These are phyloP conservation scores for Pseudogymnoascus sp. DNA, from an alignment of 2,329 filamentous ascomycete species.

Conservation along the genomic window DNA sequence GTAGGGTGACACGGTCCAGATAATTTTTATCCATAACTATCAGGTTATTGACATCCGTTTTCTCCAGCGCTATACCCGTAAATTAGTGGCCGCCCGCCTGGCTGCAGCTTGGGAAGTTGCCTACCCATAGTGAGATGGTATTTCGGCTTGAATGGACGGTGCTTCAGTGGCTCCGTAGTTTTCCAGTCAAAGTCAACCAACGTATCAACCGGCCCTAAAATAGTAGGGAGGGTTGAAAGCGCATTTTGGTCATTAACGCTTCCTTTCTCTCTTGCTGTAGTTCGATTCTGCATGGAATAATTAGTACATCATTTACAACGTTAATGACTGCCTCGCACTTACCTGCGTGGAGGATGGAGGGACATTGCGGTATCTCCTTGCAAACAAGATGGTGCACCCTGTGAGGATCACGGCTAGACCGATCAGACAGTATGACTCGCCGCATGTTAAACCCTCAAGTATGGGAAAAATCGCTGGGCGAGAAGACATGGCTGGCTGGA, in stretches of 20 bases:
- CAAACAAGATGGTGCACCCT: background rate
- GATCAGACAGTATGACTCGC: background rate
- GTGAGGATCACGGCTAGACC: background rate
- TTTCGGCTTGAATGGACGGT: slow-evolving; percentile 51
- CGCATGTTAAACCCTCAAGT: background rate
- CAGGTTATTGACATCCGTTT: slow-evolving; percentile 42
- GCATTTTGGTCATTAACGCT: background rate
- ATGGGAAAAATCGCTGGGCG: background rate
- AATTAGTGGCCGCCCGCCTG: background rate
- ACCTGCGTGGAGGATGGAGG: background rate
- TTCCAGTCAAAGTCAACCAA: slow-evolving; percentile 42
- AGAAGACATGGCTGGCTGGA: background rate
- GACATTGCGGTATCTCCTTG: background rate
- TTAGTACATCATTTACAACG: background rate
- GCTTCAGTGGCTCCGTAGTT: slow-evolving; percentile 41
- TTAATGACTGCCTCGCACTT: background rate
- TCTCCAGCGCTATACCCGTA: slow-evolving; percentile 40
- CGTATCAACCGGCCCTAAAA: slow-evolving; percentile 24
- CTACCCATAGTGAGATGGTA: slow-evolving; percentile 57
- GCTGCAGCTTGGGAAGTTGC: slow-evolving; percentile 12
- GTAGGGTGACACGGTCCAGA: slow-evolving; percentile 40
- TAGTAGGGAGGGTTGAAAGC: background rate
- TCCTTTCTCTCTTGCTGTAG: background rate
- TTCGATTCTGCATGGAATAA: background rate
- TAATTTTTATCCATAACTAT: slow-evolving; percentile 53